phyloP scores from a whole-genome alignment of 441 rosid species.

The Kokia cookei region DNA sequence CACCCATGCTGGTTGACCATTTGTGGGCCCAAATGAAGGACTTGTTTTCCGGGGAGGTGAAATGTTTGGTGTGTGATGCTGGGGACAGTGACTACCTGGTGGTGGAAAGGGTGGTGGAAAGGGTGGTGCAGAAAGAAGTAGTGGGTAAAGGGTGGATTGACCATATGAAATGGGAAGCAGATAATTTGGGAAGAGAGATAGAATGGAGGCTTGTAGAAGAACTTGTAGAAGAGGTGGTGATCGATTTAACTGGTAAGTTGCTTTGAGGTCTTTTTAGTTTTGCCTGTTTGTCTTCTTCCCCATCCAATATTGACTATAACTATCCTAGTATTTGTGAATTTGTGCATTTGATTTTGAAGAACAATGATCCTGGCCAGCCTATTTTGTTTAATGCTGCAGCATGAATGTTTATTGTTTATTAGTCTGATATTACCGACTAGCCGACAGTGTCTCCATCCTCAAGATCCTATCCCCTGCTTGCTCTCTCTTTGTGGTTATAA shows the following conservation, averaged over 20 bases:
- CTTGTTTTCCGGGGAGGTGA: conserved; percentile 42
- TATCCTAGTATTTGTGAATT: conserved; percentile 13
- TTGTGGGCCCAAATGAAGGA: conserved; percentile 63
- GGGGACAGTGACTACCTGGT: conserved; percentile 54
- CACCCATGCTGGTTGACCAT: conserved; percentile 36
- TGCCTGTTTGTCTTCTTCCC: neutral
- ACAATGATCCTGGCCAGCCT: neutral
- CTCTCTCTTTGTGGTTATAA: neutral
- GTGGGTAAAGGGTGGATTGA: conserved; percentile 63
- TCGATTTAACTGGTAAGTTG: conserved; percentile 32
- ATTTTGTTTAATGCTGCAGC: conserved; percentile 20
- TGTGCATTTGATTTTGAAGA: conserved; percentile 29
- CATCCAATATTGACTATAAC: neutral
- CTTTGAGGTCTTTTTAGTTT: conserved; percentile 14
- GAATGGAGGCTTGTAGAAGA: conserved; percentile 58
- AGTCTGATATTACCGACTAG: neutral
- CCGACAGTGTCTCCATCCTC: neutral
- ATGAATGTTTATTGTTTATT: neutral
- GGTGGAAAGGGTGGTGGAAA: conserved; percentile 63
- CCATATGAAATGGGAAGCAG: conserved; percentile 39
- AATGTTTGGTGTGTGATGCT: conserved; percentile 18
- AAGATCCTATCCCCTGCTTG: neutral
- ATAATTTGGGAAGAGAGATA: conserved; percentile 49
- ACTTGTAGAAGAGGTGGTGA: conserved; percentile 71
- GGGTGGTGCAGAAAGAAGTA: conserved; percentile 54